Evolutionary conservation across 1,284 basidiomycete genomes (phyloP).

Genomic region (Leucoagaricus sp.): DNA sequence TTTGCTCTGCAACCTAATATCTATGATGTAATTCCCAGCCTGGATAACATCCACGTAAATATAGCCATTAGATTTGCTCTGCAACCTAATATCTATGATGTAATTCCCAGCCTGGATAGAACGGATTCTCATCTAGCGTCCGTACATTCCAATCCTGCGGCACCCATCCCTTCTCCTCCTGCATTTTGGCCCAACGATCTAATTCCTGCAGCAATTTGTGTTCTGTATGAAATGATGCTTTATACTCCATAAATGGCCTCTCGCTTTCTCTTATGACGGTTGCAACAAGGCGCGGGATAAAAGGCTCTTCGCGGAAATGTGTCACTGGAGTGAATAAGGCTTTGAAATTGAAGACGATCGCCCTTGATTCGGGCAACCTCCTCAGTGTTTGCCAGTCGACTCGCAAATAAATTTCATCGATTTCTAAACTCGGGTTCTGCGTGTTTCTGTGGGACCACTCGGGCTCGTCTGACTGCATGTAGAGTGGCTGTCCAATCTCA

Average conservation of each 20-base stretch:
- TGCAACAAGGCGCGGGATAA: slow-evolving; percentile 44
- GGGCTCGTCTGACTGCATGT: slow-evolving; percentile 38
- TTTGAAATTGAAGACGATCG: slow-evolving; percentile 54
- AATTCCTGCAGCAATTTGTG: slow-evolving; percentile 47
- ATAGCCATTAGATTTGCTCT: not conserved
- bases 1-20: not conserved
- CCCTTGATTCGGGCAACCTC: slow-evolving; percentile 45
- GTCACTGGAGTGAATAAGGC: slow-evolving; percentile 50
- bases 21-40: no score
- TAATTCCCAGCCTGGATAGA: slow-evolving; percentile 39
- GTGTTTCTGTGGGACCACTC: slow-evolving; percentile 33
- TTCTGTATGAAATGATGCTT: slow-evolving; percentile 40
- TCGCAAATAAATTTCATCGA: slow-evolving; percentile 44
- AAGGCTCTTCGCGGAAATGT: slow-evolving; percentile 44
- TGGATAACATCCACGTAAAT: not conserved
- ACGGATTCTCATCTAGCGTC: slow-evolving; percentile 50
- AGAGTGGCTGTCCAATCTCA: slow-evolving; percentile 48
- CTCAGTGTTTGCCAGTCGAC: slow-evolving; percentile 57
- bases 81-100: slow-evolving; percentile 11
- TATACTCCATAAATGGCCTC: slow-evolving; percentile 41
- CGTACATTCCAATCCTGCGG: slow-evolving; percentile 46
- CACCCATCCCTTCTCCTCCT: slow-evolving; percentile 45
- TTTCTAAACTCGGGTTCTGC: slow-evolving; percentile 35
- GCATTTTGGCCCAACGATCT: slow-evolving; percentile 44
- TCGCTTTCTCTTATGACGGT: slow-evolving; percentile 43